Base-by-base conservation (phyloP, 768 basidiomycete species). In the Cystofilobasidium macerans region DNA sequence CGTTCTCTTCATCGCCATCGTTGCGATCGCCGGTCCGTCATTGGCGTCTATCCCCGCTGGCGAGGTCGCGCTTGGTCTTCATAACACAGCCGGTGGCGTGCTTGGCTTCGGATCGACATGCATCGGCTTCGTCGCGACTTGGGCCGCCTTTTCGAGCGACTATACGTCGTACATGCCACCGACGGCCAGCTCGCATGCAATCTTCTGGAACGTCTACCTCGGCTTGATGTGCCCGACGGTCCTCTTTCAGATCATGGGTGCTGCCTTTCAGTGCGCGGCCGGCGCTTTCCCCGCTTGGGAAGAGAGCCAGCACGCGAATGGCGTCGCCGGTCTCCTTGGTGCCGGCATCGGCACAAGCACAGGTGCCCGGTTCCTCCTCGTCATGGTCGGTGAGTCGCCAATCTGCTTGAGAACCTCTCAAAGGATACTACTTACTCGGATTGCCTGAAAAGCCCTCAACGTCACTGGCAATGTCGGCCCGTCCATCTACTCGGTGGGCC, bases 381-480 rank as follows among this genome's bases (percentile, higher is more conserved):
- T 75, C 40, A 72, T 91, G 62, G 79, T 90, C 69, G 83, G n/a
- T n/a, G n/a, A n/a, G n/a, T n/a, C n/a, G n/a, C n/a, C n/a, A n/a
- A n/a, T n/a, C n/a, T n/a, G n/a, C n/a, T n/a, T n/a, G n/a, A n/a
- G n/a, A n/a, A n/a, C n/a, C n/a, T n/a, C n/a, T n/a, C n/a, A n/a
- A n/a, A n/a, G n/a, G n/a, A n/a, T n/a, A n/a, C n/a, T n/a, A n/a
- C n/a, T n/a, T n/a, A n/a, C n/a, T n/a, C n/a, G n/a, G n/a, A n/a
- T n/a, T n/a, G n/a, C n/a, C n/a, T n/a, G n/a, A n/a, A n/a, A n/a
- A n/a, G n/a, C 85, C n/a, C 76, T 92, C 35, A 85, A 84, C 65
- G 83, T 89, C 16, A 83, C 84, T 1, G 87, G 83, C 3, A 92
- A 91, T 76, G 85, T 88, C 53, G 86, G 88, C 0, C 83, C 85